Conservation (phyloP, 2,329 filamentous ascomycete species). For the Amauroascus niger region DNA sequence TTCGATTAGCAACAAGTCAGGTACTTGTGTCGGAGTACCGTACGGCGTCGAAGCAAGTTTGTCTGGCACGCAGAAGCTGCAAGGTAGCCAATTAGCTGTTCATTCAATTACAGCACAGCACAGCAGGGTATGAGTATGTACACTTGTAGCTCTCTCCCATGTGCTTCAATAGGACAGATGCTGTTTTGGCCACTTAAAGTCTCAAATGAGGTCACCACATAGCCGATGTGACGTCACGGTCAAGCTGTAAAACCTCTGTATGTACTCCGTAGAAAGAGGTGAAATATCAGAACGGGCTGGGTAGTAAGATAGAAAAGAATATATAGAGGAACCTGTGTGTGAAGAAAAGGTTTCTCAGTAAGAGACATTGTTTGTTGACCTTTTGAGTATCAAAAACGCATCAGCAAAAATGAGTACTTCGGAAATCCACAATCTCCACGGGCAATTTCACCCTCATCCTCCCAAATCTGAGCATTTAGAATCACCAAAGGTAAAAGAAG, state of each 20-base stretch:
- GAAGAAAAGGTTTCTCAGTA: too few relatives aligned
- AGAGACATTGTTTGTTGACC: background rate
- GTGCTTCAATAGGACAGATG: too few relatives aligned
- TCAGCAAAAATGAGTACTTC: slow-evolving; percentile 4
- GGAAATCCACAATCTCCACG: background rate
- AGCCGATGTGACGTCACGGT: slow-evolving; percentile 2
- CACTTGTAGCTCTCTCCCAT: too few relatives aligned
- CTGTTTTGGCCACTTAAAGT: background rate
- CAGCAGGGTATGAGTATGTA: too few relatives aligned
- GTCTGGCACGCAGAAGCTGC: too few relatives aligned
- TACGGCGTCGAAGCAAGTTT: too few relatives aligned
- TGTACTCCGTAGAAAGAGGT: too few relatives aligned
- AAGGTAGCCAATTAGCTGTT: too few relatives aligned
- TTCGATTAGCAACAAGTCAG: background rate
- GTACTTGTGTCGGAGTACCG: background rate
- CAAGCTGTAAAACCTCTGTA: background rate
- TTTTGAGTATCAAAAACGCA: background rate
- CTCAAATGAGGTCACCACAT: slow-evolving; percentile 3
- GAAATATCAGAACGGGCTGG: too few relatives aligned
- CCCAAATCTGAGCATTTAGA: background rate
- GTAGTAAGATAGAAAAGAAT: background rate
- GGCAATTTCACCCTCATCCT: slow-evolving; percentile 6
- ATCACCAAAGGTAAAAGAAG: slow-evolving; percentile 9
- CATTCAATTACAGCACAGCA: too few relatives aligned
- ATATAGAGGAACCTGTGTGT: background rate